Evolutionary conservation across 352 stramenopile species (phyloP).

Genomic region (Aphanomyces stellatus): DNA sequence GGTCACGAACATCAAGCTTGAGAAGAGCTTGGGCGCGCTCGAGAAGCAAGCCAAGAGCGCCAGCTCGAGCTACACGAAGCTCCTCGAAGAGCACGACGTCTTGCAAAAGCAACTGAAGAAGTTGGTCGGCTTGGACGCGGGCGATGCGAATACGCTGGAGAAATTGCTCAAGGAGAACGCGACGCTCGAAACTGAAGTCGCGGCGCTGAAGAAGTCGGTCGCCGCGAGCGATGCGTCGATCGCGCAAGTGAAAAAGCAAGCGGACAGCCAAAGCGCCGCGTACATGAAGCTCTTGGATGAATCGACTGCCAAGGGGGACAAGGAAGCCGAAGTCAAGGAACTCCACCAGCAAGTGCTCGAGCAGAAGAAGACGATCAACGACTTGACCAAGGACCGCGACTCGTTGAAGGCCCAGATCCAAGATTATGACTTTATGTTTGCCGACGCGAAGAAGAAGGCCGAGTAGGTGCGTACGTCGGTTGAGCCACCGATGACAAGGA

Average conservation of each 20-base stretch:
- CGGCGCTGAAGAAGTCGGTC: not conserved
- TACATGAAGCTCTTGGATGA: conserved; percentile 82
- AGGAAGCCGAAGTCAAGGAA: conserved; percentile 30
- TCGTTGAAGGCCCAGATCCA: conserved; percentile 71
- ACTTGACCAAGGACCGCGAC: conserved; percentile 52
- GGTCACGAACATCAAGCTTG: conserved; percentile 53
- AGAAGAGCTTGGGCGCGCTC: conserved; percentile 62
- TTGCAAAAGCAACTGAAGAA: conserved; percentile 62
- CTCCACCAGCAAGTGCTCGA: conserved; percentile 38
- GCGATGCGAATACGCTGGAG: conserved; percentile 4
- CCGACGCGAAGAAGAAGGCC: conserved; percentile 80
- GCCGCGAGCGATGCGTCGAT: conserved; percentile 32
- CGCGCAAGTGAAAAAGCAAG: conserved; percentile 61
- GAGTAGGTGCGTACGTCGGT: too few relatives aligned
- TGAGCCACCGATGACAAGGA: too few relatives aligned
- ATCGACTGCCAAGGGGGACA: conserved; percentile 48
- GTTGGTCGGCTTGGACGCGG: conserved; percentile 20
- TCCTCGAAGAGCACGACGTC: conserved; percentile 61
- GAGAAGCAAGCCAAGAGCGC: conserved; percentile 48
- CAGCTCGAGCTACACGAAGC: conserved; percentile 48
- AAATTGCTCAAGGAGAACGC: conserved; percentile 8
- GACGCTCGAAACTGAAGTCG: not conserved
- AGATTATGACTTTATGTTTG: conserved; percentile 87
- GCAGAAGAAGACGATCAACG: conserved; percentile 37
- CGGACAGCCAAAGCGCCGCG: conserved; percentile 58